Conservation (phyloP, 352 stramenopile genomes). For the Blastocystis sp. region DNA sequence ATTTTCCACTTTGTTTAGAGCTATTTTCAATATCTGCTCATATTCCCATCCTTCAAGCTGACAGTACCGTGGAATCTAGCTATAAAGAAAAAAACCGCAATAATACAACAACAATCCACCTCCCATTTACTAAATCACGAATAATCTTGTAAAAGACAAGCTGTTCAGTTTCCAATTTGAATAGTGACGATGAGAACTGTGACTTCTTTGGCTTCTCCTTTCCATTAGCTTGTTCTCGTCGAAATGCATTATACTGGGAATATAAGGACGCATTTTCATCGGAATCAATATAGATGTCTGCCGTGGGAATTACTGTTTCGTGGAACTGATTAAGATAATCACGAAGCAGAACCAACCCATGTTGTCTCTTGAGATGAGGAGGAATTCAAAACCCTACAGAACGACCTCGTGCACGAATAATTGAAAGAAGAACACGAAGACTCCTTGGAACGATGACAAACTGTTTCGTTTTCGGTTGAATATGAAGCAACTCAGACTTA, state of each 20-base stretch:
- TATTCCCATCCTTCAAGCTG: constrained; percentile 3
- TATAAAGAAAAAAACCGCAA: background rate
- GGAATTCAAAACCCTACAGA: background rate
- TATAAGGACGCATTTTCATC: constrained; percentile 15
- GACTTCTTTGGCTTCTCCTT: background rate
- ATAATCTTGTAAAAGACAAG: constrained; percentile 45
- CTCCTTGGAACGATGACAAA: constrained; percentile 11
- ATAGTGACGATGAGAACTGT: background rate
- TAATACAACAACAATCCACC: constrained; percentile 12
- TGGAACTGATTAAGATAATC: constrained; percentile 20
- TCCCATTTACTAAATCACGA: background rate
- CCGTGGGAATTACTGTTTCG: background rate
- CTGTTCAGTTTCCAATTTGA: constrained; percentile 48
- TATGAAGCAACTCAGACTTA: background rate
- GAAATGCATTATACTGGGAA: constrained; percentile 15
- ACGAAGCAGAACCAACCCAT: background rate
- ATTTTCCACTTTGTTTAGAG: background rate
- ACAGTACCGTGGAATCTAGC: constrained; percentile 37
- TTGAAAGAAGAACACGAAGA: constrained; percentile 7
- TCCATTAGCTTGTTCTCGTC: background rate
- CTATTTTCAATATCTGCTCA: constrained; percentile 56
- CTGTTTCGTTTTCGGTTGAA: background rate
- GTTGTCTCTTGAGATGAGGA: background rate
- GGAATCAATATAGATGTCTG: constrained; percentile 12
- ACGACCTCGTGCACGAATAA: background rate